Evolutionary conservation across 257 asterid species (phyloP), one percentile per base, ranked within the genome.

Genomic region (Nicotiana undulata): DNA sequence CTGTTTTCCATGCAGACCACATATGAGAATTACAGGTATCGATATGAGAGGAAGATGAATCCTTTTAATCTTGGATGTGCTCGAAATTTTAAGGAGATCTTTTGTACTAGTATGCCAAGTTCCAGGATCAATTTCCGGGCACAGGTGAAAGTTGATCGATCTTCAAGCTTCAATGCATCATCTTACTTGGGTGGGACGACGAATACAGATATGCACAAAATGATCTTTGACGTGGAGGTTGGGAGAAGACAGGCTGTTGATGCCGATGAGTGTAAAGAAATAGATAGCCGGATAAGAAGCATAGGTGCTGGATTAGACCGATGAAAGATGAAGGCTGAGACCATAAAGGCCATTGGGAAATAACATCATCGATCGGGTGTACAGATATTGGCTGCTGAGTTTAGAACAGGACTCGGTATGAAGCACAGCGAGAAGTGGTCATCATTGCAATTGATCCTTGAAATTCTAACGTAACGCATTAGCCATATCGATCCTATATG

Each of bases 11-110:
- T 81, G 80, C 83, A 81, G 83, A 81, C 83, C 53, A 81, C 83
- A 9, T 81, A 81, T 67, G 83, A 81, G 26, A 81, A 81, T 24
- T 81, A 67, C 58, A 56, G 83, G 22, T 88, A 87, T 77, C 87
- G 85, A 9, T 89, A 89, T 61, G 91, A 87, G n/a, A 84, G 82
- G 70, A 86, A 86, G 85, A 85, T 83, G 91, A 89, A 87, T 81
- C 92, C 92, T 66, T 87, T 76, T 53, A 86, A 89, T 81, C 85
- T 81, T 8, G 92, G 91, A 55, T 55, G 63, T 68, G 44, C 81
- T 6, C 74, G 81, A 5, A 89, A 89, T 74, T 83, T 86, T 29
- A 61, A 61, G 84, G 90, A 89, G 46, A 84, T 89, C 52, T 87
- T 89, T 56, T 87, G 78, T 82, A 64, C 89, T 6, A 77, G 32